Evolutionary conservation across 2,329 filamentous ascomycete genomes (phyloP), one percentile per base, ranked within the genome.

Genomic region (Mariannaea sp.): DNA sequence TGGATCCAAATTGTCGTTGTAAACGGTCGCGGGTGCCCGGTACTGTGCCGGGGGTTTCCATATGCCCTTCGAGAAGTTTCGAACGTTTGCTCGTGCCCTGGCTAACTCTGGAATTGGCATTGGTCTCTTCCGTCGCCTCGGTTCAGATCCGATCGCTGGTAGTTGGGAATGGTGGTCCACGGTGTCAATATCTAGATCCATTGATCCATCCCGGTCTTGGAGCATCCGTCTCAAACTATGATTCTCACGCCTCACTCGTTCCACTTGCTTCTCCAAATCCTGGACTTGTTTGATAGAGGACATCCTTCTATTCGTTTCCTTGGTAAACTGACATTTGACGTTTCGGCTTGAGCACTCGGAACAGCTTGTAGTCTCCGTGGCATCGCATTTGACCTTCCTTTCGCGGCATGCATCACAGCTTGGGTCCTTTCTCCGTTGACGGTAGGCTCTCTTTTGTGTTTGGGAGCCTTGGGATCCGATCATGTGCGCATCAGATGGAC

Each of bases 261-360:
- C 83, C 66, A 97, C 84, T 73, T 97, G 92, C 72, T 91, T 94
- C 74, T 97, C 93, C 20, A 99, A 80, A 70, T 99, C 94, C 73
- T 97, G 94, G 10, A 97, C 90, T 77, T 97, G 94, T 83, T 97
- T 99, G 75, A 97, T 97, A 1, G 93, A 97, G 14, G 94, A 97
- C 94, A 99, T 99, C 57, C 94, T 86, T 54, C 94, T 84, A 71
- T 99, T 99, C 10, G 94, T 99, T 74, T 99, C 94, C 75, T 99
- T 99, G 43, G 94, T 99, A 70, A 99, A 99, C 69, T 97, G 93
- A 70, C 94, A 99, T 72, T 95, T 96, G 60, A 97, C 93, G 69
- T 93, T 95, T 60, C 94, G 87, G 71, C 92, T 97, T 4, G 91
- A 94, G 75, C 94, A 99, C 74, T 99, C 94, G 2, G 94, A 97